Evolutionary conservation across 139 green algal species (phyloP).

Genomic region (Prasinococcaceae sp.): DNA sequence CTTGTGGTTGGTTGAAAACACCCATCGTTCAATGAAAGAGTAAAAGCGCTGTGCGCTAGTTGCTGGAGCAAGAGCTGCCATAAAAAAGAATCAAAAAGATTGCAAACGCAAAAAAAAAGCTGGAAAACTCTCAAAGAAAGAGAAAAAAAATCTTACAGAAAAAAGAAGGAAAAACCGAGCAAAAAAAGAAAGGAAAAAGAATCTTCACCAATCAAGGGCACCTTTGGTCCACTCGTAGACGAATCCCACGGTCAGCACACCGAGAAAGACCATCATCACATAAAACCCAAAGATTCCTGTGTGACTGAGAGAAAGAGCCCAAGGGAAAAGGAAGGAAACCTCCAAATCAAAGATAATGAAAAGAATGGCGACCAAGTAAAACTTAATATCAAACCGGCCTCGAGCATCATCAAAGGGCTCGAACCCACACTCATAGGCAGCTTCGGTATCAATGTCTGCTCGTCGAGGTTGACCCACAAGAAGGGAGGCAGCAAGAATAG

Average conservation of each 20-base stretch:
- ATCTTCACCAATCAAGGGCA: conserved; percentile 15
- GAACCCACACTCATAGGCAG: conserved; percentile 8
- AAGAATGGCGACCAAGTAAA: conserved; percentile 1
- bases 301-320: conserved; percentile 14
- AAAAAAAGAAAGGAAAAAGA: conserved; percentile 2
- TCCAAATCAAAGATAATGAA: conserved; percentile 17
- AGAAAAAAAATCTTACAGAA: too few relatives aligned
- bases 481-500: too few relatives aligned
- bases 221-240: conserved; percentile 20
- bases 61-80: background rate
- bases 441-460: too few relatives aligned
- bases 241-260: conserved; percentile 12
- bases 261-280: conserved; percentile 15
- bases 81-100: too few relatives aligned
- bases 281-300: conserved; percentile 15
- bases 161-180: background rate
- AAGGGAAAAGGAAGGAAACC: conserved; percentile 18
- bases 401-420: conserved; percentile 10
- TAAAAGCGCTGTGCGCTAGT: conserved; percentile 18
- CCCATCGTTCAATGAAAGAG: conserved; percentile 24
- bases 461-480: too few relatives aligned
- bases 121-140: too few relatives aligned
- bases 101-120: too few relatives aligned
- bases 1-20: conserved; percentile 43
- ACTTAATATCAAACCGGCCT: background rate